A percentile compares a stretch with the other conserved stretches of the same genome.
Conservation (phyloP, 2,329 filamentous ascomycete genomes). For the Penicillium brevicompactum region DNA sequence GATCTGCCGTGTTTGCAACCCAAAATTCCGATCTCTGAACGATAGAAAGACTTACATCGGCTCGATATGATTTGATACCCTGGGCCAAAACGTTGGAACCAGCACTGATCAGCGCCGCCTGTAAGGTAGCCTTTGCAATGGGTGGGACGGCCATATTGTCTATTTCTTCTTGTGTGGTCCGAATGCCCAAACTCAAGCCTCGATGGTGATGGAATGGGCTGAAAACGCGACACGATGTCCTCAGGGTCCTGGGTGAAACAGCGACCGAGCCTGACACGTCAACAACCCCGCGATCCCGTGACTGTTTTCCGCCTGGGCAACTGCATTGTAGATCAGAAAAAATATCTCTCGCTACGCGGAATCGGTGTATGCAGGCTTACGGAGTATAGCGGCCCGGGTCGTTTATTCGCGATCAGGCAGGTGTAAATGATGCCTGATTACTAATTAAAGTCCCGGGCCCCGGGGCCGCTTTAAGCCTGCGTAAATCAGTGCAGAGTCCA, state of each 20-base stretch:
- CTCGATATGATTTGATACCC: conserved; percentile 53
- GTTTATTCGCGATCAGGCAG: no score
- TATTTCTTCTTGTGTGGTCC: not conserved
- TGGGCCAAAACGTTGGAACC: conserved; percentile 60
- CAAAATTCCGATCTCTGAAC: not conserved
- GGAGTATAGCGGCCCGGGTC: no score
- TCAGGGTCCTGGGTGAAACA: not conserved
- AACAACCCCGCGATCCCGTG: not conserved
- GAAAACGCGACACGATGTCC: not conserved
- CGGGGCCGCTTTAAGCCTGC: no score
- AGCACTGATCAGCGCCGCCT: conserved; percentile 55
- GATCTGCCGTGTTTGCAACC: no score
- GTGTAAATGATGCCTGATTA: no score
- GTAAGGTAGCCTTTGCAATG: conserved; percentile 56
- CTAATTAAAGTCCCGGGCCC: no score
- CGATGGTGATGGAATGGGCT: not conserved
- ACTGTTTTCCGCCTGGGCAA: no score
- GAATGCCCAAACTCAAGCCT: not conserved
- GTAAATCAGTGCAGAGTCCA: no score
- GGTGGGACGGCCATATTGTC: conserved; percentile 41
- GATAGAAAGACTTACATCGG: conserved; percentile 35
- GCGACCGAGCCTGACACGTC: not conserved
- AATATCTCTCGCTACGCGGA: no score
- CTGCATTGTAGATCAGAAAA: no score
- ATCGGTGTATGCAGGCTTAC: no score